Base-by-base conservation (phyloP, 140 eudicot genomes). In the Senecio squalidus region DNA sequence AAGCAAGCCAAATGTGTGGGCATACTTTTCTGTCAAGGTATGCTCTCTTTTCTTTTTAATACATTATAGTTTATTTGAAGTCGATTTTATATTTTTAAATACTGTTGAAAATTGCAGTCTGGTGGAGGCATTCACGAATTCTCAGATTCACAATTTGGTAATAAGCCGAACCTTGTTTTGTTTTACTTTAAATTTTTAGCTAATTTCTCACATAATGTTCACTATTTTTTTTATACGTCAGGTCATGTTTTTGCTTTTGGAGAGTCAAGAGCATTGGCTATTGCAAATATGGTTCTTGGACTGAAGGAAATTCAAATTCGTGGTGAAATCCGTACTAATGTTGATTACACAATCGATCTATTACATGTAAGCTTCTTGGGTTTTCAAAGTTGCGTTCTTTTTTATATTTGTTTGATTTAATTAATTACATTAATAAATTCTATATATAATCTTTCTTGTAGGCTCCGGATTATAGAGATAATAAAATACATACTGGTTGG, bases 1-100 rank as follows among this genome's bases (percentile, higher is more conserved):
- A 82, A 93, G 99, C 82, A 93, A 93, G 86, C 99, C 99, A 58
- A 93, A 93, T 76, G 95, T 88, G 75, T 93, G 99, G 99, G 96
- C 99, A 8, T 88, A 93, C 72, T 93, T 93, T 66, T 93, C 95
- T 69, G 99, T 93, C 65, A 93, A 93, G 96, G 99, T 92, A 81
- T 39, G 4, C 2, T 29, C 21, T 36, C 26, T 26, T 52, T 5
- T 16, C 14, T 36, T 11, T 36, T 36, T 11, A 36, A 10, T 36
- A 11, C 43, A 13, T 5, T 4, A 36, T n/a, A n/a, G n/a, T n/a
- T n/a, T n/a, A 36, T 36, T 36, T 9, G 2, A 46, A 60, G 43
- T 20, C 27, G 7, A 63, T 55, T 54, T 47, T 46, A 48, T 28
- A 58, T 7, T 36, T 25, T 36, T 13, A 5, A 27, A 27, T 38